Conservation (phyloP, 108 stramenopile genomes). For the Pseudonitzschia delicatissima region DNA sequence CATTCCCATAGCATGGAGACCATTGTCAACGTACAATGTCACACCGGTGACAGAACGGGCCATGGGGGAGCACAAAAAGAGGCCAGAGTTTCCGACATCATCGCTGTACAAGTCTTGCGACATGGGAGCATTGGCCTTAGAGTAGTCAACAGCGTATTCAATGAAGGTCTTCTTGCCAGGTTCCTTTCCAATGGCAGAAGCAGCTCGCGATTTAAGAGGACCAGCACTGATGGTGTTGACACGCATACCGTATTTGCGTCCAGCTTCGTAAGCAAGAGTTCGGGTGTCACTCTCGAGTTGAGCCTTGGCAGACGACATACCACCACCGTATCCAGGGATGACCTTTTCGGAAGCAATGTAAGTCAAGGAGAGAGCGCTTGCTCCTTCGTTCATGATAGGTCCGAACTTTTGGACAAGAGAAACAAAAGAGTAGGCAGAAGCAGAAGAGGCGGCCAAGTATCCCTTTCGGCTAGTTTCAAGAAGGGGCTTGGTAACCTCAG, state of each 20-base stretch:
- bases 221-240: constrained; percentile 98
- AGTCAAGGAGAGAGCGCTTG: constrained; percentile 89
- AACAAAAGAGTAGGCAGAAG: constrained; percentile 96
- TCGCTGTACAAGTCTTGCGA: constrained; percentile 96
- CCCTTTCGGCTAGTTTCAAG: constrained; percentile 95
- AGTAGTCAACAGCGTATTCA: constrained; percentile 98
- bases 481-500: constrained; percentile 97
- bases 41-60: constrained; percentile 91
- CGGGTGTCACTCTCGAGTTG: constrained; percentile 97
- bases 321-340: constrained; percentile 98
- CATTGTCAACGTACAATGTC: constrained; percentile 92
- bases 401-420: constrained; percentile 93
- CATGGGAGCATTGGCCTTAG: constrained; percentile 94
- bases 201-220: constrained; percentile 96
- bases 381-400: constrained; percentile 96
- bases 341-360: constrained; percentile 99
- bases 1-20: constrained; percentile 92
- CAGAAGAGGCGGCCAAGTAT: constrained; percentile 95
- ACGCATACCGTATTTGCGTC: constrained; percentile 90
- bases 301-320: constrained; percentile 97
- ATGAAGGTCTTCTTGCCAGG: constrained; percentile 95
- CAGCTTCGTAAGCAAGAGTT: constrained; percentile 94
- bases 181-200: constrained; percentile 90
- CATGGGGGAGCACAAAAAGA: constrained; percentile 90
- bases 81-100: constrained; percentile 92